These are phyloP conservation scores for Lentinula detonsa DNA, from an alignment of 768 basidiomycete species.

Conservation along the genomic window DNA sequence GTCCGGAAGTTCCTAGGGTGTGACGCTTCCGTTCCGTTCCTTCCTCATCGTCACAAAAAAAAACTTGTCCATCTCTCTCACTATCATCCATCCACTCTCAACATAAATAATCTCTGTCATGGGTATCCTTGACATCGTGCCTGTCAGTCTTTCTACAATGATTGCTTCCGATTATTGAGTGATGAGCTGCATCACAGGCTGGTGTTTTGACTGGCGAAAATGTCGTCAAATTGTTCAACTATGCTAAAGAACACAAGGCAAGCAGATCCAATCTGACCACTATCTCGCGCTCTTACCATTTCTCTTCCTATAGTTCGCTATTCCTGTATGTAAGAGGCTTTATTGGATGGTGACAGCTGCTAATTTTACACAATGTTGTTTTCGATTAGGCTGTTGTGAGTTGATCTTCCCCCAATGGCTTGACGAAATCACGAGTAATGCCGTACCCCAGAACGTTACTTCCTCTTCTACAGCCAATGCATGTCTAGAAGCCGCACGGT, in stretches of 20 bases:
- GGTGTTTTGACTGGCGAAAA: slow-evolving; percentile 96
- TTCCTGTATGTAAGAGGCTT: slow-evolving; percentile 52
- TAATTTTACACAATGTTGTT: slow-evolving; percentile 2
- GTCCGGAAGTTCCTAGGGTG: neutral
- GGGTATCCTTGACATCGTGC: slow-evolving; percentile 83
- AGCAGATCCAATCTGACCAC: slow-evolving; percentile 15
- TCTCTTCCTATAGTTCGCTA: slow-evolving; percentile 56
- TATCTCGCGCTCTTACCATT: slow-evolving; percentile 6
- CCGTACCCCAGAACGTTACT: slow-evolving; percentile 73
- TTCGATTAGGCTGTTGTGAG: slow-evolving; percentile 66
- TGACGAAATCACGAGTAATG: neutral
- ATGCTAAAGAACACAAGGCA: slow-evolving; percentile 85
- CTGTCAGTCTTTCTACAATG: slow-evolving; percentile 41
- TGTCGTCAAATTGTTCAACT: slow-evolving; percentile 92
- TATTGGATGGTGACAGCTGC: neutral
- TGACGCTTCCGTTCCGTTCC: neutral
- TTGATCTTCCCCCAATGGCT: slow-evolving; percentile 12
- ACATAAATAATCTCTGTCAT: slow-evolving; percentile 28
- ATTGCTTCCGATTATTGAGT: neutral
- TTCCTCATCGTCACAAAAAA: neutral
- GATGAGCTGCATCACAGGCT: slow-evolving; percentile 42
- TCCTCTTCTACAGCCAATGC: slow-evolving; percentile 95
- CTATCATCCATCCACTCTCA: neutral
- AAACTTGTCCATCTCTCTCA: neutral
- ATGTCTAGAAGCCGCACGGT: slow-evolving; percentile 93